Conservation (phyloP, 495 filamentous ascomycete species). For the Patellaria atrata region DNA sequence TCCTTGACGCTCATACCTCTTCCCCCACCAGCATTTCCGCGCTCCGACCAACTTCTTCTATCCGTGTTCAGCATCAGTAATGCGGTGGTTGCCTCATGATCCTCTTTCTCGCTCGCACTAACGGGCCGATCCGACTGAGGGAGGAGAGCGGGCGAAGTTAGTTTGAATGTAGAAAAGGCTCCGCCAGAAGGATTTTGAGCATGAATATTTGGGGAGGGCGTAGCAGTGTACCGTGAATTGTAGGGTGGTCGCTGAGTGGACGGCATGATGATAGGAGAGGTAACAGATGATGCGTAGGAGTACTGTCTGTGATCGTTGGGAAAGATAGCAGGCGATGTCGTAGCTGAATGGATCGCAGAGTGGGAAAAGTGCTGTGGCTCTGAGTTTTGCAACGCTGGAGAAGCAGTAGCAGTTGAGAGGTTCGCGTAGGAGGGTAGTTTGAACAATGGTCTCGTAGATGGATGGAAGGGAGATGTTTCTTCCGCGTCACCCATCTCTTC, state of each 20-base stretch:
- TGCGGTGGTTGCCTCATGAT: constrained; percentile 26
- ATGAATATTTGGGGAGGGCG: too few relatives aligned
- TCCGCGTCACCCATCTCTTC: constrained; percentile 22
- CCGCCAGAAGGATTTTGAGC: too few relatives aligned
- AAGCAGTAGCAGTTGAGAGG: too few relatives aligned
- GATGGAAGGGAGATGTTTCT: constrained; percentile 9
- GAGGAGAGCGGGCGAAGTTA: constrained; percentile 12
- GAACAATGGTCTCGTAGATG: constrained; percentile 23
- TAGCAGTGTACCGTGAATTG: too few relatives aligned
- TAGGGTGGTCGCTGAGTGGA: too few relatives aligned
- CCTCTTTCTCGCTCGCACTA: constrained; percentile 20
- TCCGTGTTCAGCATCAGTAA: constrained; percentile 28
- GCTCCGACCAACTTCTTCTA: constrained; percentile 21
- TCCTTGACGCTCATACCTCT: constrained; percentile 23
- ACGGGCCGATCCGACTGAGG: constrained; percentile 8
- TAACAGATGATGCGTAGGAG: constrained; percentile 15
- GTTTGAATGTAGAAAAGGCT: constrained; percentile 4
- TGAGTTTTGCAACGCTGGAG: constrained; percentile 12
- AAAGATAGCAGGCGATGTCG: constrained; percentile 12
- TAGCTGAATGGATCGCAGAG: constrained; percentile 12
- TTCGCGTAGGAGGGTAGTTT: not conserved
- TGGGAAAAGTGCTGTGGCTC: constrained; percentile 2
- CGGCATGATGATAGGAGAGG: constrained; percentile 15
- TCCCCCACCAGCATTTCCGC: constrained; percentile 2
- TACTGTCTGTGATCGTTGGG: constrained; percentile 15